These are phyloP conservation scores for Arthrobotrys pseudoclavata DNA, from an alignment of 2,329 filamentous ascomycete genomes.

Conservation along the genomic window DNA sequence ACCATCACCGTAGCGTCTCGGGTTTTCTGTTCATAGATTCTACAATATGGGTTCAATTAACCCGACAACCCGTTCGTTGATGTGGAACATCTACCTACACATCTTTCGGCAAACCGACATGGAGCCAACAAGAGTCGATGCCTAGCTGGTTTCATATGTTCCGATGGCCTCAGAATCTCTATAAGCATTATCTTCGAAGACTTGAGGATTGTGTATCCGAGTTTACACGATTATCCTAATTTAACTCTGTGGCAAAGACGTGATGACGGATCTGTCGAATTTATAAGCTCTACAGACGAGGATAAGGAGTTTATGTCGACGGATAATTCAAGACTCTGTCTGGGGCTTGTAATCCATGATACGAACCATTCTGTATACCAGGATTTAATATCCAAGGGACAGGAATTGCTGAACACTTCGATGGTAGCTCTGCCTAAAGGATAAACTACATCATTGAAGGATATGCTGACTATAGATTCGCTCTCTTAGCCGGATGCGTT, in stretches of 20 bases:
- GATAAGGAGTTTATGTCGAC: background rate
- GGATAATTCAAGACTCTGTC: background rate
- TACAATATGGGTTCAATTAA: background rate
- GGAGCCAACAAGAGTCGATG: background rate
- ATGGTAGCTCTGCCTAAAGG: background rate
- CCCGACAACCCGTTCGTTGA: background rate
- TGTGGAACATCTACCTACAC: constrained; percentile 1
- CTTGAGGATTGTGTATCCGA: constrained; percentile 2
- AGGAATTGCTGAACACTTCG: background rate
- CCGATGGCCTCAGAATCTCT: background rate
- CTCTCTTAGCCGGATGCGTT: background rate
- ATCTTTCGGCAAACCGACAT: background rate
- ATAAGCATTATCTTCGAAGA: constrained; percentile 6
- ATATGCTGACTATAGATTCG: background rate
- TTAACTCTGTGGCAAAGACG: background rate
- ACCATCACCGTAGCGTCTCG: too few species aligned
- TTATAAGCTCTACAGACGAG: background rate
- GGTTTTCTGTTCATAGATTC: too few species aligned
- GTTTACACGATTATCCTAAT: background rate
- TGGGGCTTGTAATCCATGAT: background rate
- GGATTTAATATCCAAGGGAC: background rate
- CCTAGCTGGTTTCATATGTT: background rate
- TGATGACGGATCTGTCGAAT: background rate
- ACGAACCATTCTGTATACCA: background rate
- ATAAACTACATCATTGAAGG: background rate